Evolutionary conservation across 768 basidiomycete genomes (phyloP), one percentile per base, ranked within the genome.

Genomic region (Naganishia vishniacii): DNA sequence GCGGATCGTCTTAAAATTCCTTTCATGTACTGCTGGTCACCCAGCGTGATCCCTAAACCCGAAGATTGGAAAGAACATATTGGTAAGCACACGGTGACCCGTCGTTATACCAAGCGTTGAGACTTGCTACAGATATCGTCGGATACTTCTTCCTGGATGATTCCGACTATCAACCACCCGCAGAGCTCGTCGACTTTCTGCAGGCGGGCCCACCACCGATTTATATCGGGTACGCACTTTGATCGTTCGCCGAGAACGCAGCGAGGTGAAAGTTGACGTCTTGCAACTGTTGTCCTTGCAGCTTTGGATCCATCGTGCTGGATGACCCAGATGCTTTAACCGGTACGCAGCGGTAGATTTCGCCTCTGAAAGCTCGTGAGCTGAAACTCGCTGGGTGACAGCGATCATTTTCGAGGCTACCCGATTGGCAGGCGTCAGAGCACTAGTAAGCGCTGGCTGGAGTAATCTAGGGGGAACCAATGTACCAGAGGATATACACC

Each of bases 361-460:
- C 23, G n/a, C n/a, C n/a, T n/a, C n/a, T n/a, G n/a, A n/a, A n/a
- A n/a, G n/a, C n/a, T n/a, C n/a, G n/a, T 29, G 3, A 61, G 12
- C 20, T 45, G 11, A 32, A 32, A 23, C 4, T 2, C 16, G 12
- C 44, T 15, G 1, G 0, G 7, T 32, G 15, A 3, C 26, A 61
- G 83, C 83, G 56, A 83, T 78, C 0, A 84, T 86, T 47, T 83
- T 85, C 65, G 81, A 83, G 23, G 85, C 84, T 0, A 83, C 84
- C 5, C 73, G 77, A 25, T 75, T 81, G 67, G 82, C 85, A 0
- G 82, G 82, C 1, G 83, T 84, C 1, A 77, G 85, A 40, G 85
- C 84, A 0, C 77, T 86, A 3, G 82, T 86, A 58, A 84, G 84
- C 6, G 83, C 83, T 6, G 85, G 85, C 20, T 86, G 85, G 85